A percentile compares a stretch with the other conserved stretches of the same genome.
phyloP scores from a whole-genome alignment of 1,139 yeast genomes.

The Geotrichum candidum region DNA sequence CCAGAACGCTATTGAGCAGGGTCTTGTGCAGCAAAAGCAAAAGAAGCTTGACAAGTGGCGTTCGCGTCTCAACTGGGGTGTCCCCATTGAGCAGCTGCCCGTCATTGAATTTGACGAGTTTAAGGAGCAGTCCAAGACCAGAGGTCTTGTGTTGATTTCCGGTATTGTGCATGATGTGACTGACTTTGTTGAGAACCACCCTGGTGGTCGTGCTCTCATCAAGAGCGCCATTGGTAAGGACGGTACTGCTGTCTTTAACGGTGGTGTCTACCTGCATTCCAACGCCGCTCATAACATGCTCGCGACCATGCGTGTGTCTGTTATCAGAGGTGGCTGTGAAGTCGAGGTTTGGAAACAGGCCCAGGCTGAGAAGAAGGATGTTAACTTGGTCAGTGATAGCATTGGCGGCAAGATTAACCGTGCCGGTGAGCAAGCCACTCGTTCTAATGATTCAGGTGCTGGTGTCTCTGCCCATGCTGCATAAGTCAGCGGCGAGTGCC shows the following conservation, averaged over 20 bases:
- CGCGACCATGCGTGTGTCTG: conserved; percentile 94
- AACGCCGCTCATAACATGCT: conserved; percentile 96
- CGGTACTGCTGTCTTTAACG: conserved; percentile 95
- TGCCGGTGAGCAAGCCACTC: conserved; percentile 56
- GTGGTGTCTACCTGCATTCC: conserved; percentile 95
- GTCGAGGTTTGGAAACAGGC: conserved; percentile 65
- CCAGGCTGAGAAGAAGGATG: conserved; percentile 30
- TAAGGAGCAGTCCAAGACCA: conserved; percentile 55
- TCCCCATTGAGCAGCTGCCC: conserved; percentile 75
- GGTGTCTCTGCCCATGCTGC: conserved; percentile 34
- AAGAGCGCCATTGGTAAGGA: conserved; percentile 89
- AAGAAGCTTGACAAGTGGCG: conserved; percentile 86
- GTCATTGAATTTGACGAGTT: conserved; percentile 87
- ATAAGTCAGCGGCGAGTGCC: conserved; percentile 18
- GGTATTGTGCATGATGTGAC: conserved; percentile 95
- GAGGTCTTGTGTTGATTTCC: conserved; percentile 70
- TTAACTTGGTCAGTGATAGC: conserved; percentile 46
- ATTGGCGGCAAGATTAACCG: conserved; percentile 51
- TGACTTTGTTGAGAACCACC: conserved; percentile 82
- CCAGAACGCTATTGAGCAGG: conserved; percentile 94
- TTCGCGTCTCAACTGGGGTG: conserved; percentile 84
- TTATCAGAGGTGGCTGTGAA: conserved; percentile 79
- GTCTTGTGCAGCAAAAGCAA: conserved; percentile 91
- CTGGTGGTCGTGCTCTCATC: conserved; percentile 92
- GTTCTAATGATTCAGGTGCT: conserved; percentile 28